These are phyloP conservation scores for Coriolopsis trogii DNA, from an alignment of 1,284 basidiomycete genomes.

Conservation along the genomic window DNA sequence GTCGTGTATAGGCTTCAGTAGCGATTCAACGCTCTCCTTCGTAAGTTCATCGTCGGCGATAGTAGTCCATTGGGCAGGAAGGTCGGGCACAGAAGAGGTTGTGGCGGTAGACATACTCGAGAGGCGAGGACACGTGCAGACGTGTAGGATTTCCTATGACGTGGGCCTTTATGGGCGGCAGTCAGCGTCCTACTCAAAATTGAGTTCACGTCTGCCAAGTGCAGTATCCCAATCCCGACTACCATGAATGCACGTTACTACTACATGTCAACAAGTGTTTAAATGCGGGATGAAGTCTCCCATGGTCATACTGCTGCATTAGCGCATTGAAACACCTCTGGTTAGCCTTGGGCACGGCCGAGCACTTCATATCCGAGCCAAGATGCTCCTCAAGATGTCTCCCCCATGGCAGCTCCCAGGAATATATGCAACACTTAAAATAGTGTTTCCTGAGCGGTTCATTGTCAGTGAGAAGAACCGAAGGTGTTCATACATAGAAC, in stretches of 20 bases:
- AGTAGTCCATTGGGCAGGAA: slow-evolving; percentile 51
- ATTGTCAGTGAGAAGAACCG: neutral
- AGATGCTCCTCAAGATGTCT: slow-evolving; percentile 1
- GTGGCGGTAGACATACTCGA: slow-evolving; percentile 25
- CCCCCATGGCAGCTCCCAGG: neutral
- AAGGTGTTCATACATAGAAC: no score
- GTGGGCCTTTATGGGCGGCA: slow-evolving; percentile 27
- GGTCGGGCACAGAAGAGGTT: slow-evolving; percentile 16
- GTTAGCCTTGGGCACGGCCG: slow-evolving; percentile 26
- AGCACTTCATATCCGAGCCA: slow-evolving; percentile 37
- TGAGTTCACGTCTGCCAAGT: neutral
- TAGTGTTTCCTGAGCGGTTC: slow-evolving; percentile 61
- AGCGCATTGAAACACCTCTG: slow-evolving; percentile 19
- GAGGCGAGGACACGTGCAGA: slow-evolving; percentile 39
- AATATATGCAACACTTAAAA: no score
- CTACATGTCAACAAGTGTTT: no score
- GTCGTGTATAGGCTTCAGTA: slow-evolving; percentile 57
- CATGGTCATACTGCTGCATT: no score
- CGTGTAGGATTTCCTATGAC: slow-evolving; percentile 25
- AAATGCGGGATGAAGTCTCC: no score
- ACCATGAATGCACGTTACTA: no score
- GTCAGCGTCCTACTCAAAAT: neutral
- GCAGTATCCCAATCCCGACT: neutral
- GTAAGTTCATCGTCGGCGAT: slow-evolving; percentile 60
- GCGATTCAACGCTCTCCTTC: slow-evolving; percentile 45